Conservation (phyloP, 108 stramenopile species). For the Chaetoceros tenuissimus region DNA sequence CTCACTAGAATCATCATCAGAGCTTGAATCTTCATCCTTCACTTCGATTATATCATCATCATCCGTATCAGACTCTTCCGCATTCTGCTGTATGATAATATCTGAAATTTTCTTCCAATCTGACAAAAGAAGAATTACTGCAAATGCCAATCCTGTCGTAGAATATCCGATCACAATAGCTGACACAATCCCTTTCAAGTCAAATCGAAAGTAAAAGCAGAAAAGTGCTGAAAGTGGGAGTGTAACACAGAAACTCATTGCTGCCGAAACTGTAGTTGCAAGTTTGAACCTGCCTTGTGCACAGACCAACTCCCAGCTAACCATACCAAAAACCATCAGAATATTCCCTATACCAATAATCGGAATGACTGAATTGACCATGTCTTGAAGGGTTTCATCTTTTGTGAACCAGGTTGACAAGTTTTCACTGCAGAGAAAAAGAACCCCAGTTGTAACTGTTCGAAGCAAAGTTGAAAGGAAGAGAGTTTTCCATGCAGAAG, state of each 20-base stretch:
- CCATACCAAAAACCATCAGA: slow-evolving; percentile 37
- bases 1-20: too few species aligned
- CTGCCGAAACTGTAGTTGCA: slow-evolving; percentile 30
- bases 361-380: slow-evolving; percentile 17
- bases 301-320: slow-evolving; percentile 42
- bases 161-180: slow-evolving; percentile 48
- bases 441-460: slow-evolving; percentile 11
- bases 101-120: slow-evolving; percentile 26
- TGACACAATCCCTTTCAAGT: slow-evolving; percentile 35
- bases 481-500: slow-evolving; percentile 40
- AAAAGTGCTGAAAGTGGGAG: slow-evolving; percentile 41
- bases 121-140: slow-evolving; percentile 32
- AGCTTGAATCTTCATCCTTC: too few species aligned
- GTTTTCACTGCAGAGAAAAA: slow-evolving; percentile 27
- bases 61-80: too few species aligned
- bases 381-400: slow-evolving; percentile 20
- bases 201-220: slow-evolving; percentile 21
- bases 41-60: too few species aligned
- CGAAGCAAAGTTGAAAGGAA: too few species aligned
- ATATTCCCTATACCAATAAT: slow-evolving; percentile 44
- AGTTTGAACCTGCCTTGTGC: slow-evolving; percentile 53
- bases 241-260: slow-evolving; percentile 40
- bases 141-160: slow-evolving; percentile 17
- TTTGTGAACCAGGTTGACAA: slow-evolving; percentile 26
- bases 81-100: not conserved